These are phyloP conservation scores for Ophiocordyceps robertsii DNA, from an alignment of 2,329 filamentous ascomycete species.

Conservation along the genomic window DNA sequence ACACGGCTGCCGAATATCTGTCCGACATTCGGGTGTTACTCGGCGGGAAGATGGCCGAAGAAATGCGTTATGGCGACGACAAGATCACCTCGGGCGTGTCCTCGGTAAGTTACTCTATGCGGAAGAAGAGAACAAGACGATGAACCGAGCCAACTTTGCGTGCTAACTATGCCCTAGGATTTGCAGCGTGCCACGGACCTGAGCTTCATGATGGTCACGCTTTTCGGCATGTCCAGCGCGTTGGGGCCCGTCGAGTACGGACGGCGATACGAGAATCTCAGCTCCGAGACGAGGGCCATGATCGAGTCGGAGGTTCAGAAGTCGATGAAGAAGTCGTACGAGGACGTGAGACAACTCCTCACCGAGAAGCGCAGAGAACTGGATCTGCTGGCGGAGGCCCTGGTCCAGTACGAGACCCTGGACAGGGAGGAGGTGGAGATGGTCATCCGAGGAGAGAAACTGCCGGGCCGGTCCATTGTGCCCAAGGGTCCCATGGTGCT, in stretches of 20 bases:
- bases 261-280: conserved; percentile 68
- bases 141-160: too few relatives aligned
- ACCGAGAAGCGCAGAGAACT: conserved; percentile 68
- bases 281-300: conserved; percentile 69
- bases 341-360: conserved; percentile 59
- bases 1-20: conserved; percentile 72
- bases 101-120: conserved; percentile 38
- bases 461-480: conserved; percentile 49
- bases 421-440: conserved; percentile 81
- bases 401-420: conserved; percentile 90
- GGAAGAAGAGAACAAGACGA: too few relatives aligned
- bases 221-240: conserved; percentile 75
- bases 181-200: conserved; percentile 68
- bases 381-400: conserved; percentile 73
- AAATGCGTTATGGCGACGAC: conserved; percentile 83
- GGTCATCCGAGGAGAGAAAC: conserved; percentile 74
- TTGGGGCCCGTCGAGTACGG: conserved; percentile 85
- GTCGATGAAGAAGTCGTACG: conserved; percentile 68
- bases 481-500: conserved; percentile 35
- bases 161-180: conserved; percentile 44
- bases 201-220: conserved; percentile 79
- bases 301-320: conserved; percentile 84
- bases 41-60: conserved; percentile 81
- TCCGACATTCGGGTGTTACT: conserved; percentile 68
- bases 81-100: conserved; percentile 84